Conservation (phyloP, 2,329 filamentous ascomycete genomes). For the Plenodomus biglobosus region DNA sequence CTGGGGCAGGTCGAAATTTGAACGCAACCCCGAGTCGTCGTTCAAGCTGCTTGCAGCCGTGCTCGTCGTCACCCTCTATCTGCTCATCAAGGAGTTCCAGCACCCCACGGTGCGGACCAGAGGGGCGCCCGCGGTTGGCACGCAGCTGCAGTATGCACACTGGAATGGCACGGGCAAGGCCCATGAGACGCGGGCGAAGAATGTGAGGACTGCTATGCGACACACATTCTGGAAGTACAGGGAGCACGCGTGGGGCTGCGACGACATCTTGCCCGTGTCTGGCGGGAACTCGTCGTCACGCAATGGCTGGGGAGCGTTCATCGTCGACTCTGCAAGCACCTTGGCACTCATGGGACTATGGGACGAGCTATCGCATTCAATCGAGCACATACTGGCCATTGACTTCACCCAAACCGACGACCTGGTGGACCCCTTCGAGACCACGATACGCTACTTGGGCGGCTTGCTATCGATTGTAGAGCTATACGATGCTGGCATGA, state of each 20-base stretch:
- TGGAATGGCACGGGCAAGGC: slow-evolving; percentile 42
- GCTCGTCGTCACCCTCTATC: slow-evolving; percentile 46
- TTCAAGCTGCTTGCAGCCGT: slow-evolving; percentile 47
- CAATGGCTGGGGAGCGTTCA: slow-evolving; percentile 49
- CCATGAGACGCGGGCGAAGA: slow-evolving; percentile 38
- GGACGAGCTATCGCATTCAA: slow-evolving; percentile 45
- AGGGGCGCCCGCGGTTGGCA: slow-evolving; percentile 18
- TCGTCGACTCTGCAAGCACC: slow-evolving; percentile 46
- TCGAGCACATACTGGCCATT: slow-evolving; percentile 45
- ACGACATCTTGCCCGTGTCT: slow-evolving; percentile 45
- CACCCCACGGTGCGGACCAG: slow-evolving; percentile 29
- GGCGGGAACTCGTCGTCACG: slow-evolving; percentile 39
- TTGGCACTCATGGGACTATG: slow-evolving; percentile 48
- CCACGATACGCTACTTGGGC: slow-evolving; percentile 47
- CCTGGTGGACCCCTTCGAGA: slow-evolving; percentile 48
- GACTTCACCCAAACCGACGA: slow-evolving; percentile 41
- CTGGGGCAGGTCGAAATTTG: slow-evolving; percentile 42
- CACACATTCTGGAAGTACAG: slow-evolving; percentile 46
- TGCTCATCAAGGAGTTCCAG: slow-evolving; percentile 44
- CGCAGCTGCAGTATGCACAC: slow-evolving; percentile 36
- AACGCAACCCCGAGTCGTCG: slow-evolving; percentile 45
- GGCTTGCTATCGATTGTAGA: slow-evolving; percentile 45
- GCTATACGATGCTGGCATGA: slow-evolving; percentile 46
- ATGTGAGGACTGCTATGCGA: slow-evolving; percentile 44
- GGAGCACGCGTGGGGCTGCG: slow-evolving; percentile 45